phyloP scores from a whole-genome alignment of 2,329 filamentous ascomycete genomes.

The Aspergillus fischeri region DNA sequence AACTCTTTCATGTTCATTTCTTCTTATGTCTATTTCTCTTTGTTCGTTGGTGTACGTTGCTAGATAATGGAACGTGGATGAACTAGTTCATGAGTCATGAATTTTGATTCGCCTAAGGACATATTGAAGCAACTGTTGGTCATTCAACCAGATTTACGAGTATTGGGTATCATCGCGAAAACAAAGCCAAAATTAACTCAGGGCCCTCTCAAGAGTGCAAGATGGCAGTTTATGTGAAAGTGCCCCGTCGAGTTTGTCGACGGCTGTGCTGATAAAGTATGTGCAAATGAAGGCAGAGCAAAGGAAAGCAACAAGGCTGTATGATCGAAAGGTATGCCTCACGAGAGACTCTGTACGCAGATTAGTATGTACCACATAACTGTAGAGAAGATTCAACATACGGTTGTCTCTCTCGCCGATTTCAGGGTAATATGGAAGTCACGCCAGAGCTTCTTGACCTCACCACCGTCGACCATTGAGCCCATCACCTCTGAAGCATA shows the following conservation, averaged over 20 bases:
- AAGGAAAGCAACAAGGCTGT: not conserved
- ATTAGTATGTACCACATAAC: not conserved
- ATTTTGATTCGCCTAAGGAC: not conserved
- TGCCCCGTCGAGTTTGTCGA: not conserved
- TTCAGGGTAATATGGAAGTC: slow-evolving; percentile 64
- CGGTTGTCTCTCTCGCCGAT: slow-evolving; percentile 51
- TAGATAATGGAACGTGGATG: slow-evolving; percentile 28
- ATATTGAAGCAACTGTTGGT: not conserved
- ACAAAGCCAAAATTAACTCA: not conserved
- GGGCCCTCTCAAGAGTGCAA: not conserved
- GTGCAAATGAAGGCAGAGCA: not conserved
- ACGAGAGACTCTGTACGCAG: slow-evolving; percentile 1
- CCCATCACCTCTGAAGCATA: slow-evolving; percentile 63
- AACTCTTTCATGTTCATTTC: slow-evolving; percentile 12
- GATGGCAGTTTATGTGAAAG: not conserved
- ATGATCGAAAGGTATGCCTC: not conserved
- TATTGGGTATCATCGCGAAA: not conserved
- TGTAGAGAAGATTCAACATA: slow-evolving; percentile 13
- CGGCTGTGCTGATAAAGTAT: not conserved
- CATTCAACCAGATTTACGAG: not conserved
- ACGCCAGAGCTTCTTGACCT: slow-evolving; percentile 59
- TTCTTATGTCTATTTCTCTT: slow-evolving; percentile 15
- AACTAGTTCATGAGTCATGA: slow-evolving; percentile 2
- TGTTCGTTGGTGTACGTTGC: slow-evolving; percentile 19
- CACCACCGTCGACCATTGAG: slow-evolving; percentile 56